A percentile compares a stretch with the other conserved stretches of the same genome.
Conservation (phyloP, 1,284 basidiomycete species). For the Papiliotrema flavescens region DNA sequence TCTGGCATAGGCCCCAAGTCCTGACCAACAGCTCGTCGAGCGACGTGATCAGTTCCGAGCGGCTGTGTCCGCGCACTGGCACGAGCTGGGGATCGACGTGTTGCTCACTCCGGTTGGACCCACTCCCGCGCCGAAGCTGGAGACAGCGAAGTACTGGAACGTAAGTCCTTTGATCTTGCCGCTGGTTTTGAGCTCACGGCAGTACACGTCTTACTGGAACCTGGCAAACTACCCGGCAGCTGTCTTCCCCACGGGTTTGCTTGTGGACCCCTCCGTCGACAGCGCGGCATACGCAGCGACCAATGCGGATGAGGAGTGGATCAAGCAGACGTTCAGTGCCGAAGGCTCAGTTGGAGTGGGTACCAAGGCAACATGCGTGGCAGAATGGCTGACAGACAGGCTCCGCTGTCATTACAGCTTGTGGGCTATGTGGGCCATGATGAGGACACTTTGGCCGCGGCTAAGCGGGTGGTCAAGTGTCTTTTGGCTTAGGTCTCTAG, state of each 20-base stretch:
- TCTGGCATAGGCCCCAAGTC: not conserved
- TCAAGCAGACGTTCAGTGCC: not conserved
- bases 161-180: too few species aligned
- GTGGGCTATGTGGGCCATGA: not conserved
- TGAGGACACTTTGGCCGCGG: not conserved
- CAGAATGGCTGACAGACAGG: not conserved
- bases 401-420: not conserved
- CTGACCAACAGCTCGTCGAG: not conserved
- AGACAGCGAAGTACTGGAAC: slow-evolving; percentile 36
- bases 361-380: not conserved
- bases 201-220: slow-evolving; percentile 65
- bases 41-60: slow-evolving; percentile 9
- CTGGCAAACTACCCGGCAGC: slow-evolving; percentile 63
- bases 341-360: not conserved
- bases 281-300: slow-evolving; percentile 22
- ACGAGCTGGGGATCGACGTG: slow-evolving; percentile 28
- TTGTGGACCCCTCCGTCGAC: slow-evolving; percentile 8
- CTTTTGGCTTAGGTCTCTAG: not conserved
- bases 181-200: not conserved
- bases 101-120: slow-evolving; percentile 35
- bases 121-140: slow-evolving; percentile 31
- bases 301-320: not conserved
- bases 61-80: slow-evolving; percentile 23
- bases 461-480: not conserved
- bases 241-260: slow-evolving; percentile 60